Conservation (phyloP, 2,329 filamentous ascomycete genomes). For the Diaporthe longicolla region DNA sequence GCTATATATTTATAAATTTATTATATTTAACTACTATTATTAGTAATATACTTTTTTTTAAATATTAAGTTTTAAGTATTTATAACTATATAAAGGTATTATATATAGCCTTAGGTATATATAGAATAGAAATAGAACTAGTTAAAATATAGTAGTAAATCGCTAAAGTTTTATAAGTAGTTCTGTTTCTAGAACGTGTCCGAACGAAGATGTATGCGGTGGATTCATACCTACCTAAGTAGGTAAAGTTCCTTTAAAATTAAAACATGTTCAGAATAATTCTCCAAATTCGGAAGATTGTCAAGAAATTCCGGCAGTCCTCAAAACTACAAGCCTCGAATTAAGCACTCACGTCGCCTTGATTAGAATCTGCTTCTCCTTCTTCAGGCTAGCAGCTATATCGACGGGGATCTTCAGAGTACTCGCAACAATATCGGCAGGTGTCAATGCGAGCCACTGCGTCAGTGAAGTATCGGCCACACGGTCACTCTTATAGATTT, state of each 20-base stretch:
- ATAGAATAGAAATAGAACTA: too few relatives aligned
- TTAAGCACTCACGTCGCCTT: neutral
- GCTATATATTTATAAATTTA: too few relatives aligned
- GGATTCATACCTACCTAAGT: too few relatives aligned
- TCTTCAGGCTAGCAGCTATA: slow-evolving; percentile 70
- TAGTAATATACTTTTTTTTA: too few relatives aligned
- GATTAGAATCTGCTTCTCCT: slow-evolving; percentile 73
- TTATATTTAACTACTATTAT: too few relatives aligned
- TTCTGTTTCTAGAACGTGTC: too few relatives aligned
- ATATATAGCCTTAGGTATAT: too few relatives aligned
- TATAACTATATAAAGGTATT: too few relatives aligned
- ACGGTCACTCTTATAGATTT: slow-evolving; percentile 77
- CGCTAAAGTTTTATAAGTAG: too few relatives aligned
- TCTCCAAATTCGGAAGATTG: neutral
- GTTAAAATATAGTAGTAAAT: too few relatives aligned
- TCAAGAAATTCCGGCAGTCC: neutral
- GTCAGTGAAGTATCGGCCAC: slow-evolving; percentile 77
- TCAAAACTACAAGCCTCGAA: neutral
- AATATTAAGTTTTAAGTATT: too few relatives aligned
- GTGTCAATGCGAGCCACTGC: slow-evolving; percentile 79
- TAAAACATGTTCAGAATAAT: neutral
- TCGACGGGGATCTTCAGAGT: slow-evolving; percentile 70
- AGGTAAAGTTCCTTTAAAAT: neutral
- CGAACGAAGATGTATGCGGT: too few relatives aligned
- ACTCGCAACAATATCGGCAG: slow-evolving; percentile 72